Conservation (phyloP, 2,329 filamentous ascomycete genomes). For the Kalaharituber pfeilii region DNA sequence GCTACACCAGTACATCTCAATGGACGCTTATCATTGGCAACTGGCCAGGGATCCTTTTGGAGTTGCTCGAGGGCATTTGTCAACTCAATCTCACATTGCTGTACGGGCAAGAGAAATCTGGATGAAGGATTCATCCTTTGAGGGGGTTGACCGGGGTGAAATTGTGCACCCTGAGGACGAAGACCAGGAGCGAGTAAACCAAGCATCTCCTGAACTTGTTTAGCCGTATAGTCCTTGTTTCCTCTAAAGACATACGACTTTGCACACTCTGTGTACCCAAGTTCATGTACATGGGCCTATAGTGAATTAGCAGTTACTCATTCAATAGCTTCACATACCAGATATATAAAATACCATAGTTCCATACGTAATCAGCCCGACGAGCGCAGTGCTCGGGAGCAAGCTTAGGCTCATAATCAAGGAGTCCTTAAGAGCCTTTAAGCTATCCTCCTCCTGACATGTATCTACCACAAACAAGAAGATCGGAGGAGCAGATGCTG, state of each 20-base stretch:
- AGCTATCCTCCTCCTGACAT: slow-evolving; percentile 73
- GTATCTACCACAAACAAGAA: slow-evolving; percentile 79
- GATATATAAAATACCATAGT: slow-evolving; percentile 33
- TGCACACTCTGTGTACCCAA: slow-evolving; percentile 92
- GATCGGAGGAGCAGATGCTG: slow-evolving; percentile 70
- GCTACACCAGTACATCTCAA: slow-evolving; percentile 89
- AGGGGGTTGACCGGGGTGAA: slow-evolving; percentile 37
- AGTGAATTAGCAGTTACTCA: slow-evolving; percentile 20
- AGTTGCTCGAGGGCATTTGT: slow-evolving; percentile 90
- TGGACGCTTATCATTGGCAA: slow-evolving; percentile 78
- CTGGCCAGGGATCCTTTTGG: slow-evolving; percentile 94
- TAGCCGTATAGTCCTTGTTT: slow-evolving; percentile 93
- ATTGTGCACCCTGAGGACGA: slow-evolving; percentile 58
- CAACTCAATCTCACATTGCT: slow-evolving; percentile 92
- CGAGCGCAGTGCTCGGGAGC: slow-evolving; percentile 62
- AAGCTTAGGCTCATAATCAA: slow-evolving; percentile 72
- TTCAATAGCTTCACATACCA: not conserved
- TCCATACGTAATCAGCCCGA: slow-evolving; percentile 72
- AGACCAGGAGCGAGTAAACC: slow-evolving; percentile 56
- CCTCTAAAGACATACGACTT: slow-evolving; percentile 98
- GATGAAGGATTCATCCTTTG: slow-evolving; percentile 64
- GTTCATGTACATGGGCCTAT: slow-evolving; percentile 86
- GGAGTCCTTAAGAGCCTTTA: slow-evolving; percentile 68
- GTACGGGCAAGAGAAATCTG: slow-evolving; percentile 81
- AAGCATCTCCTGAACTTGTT: slow-evolving; percentile 99